A percentile compares a stretch with the other conserved stretches of the same genome.
Evolutionary conservation across 495 filamentous ascomycete genomes (phyloP).

Genomic region (Hamigera avellanea): DNA sequence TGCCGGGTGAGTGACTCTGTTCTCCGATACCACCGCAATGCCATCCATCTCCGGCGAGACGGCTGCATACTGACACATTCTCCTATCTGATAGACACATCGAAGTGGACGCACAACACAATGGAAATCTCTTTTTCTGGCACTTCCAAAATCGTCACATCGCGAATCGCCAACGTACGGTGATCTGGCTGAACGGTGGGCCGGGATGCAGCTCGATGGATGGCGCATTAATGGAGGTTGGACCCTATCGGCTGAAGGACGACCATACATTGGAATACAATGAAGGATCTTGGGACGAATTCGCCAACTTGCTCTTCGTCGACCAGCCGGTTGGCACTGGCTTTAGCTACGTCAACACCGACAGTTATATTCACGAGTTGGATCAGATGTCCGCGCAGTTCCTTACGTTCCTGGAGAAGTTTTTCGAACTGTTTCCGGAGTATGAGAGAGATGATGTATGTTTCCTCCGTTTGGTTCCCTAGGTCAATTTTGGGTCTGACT

Average conservation of each 20-base stretch:
- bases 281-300: slow-evolving; percentile 95
- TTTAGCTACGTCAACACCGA: slow-evolving; percentile 91
- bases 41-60: no score
- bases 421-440: slow-evolving; percentile 83
- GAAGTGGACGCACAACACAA: slow-evolving; percentile 73
- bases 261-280: slow-evolving; percentile 66
- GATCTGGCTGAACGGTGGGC: slow-evolving; percentile 94
- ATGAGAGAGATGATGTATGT: slow-evolving; percentile 84
- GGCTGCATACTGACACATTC: slow-evolving; percentile 5
- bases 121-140: slow-evolving; percentile 97
- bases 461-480: neutral
- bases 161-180: slow-evolving; percentile 86
- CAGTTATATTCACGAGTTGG: slow-evolving; percentile 71
- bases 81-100: slow-evolving; percentile 60
- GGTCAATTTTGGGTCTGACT: slow-evolving; percentile 17
- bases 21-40: no score
- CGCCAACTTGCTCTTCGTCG: slow-evolving; percentile 89
- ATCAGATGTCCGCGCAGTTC: slow-evolving; percentile 83
- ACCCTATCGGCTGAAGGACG: slow-evolving; percentile 76
- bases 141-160: slow-evolving; percentile 89
- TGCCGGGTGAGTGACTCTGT: slow-evolving; percentile 61
- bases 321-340: slow-evolving; percentile 92
- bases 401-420: slow-evolving; percentile 82
- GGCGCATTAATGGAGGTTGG: slow-evolving; percentile 97
- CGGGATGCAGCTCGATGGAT: slow-evolving; percentile 94